phyloP scores from a whole-genome alignment of 2,329 filamentous ascomycete species.

The Acrocalymma vagum region DNA sequence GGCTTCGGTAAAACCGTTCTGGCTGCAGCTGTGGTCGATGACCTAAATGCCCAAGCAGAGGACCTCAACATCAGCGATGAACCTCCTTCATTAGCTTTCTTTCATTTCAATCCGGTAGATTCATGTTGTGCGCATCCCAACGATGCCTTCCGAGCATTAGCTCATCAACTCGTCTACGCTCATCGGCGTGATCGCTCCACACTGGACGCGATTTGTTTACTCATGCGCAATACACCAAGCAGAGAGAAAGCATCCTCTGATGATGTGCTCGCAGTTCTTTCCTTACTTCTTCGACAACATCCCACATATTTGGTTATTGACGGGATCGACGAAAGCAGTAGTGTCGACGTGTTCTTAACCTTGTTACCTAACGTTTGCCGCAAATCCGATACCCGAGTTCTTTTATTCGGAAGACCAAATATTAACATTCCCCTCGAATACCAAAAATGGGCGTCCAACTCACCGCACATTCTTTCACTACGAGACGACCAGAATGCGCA shows the following conservation, averaged over 20 bases:
- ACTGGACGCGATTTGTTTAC: slow-evolving; percentile 34
- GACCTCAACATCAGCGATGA: slow-evolving; percentile 32
- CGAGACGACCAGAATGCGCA: slow-evolving; percentile 20
- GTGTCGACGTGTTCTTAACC: slow-evolving; percentile 26
- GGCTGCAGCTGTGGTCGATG: slow-evolving; percentile 29
- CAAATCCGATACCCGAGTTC: slow-evolving; percentile 29
- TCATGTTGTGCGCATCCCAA: slow-evolving; percentile 23
- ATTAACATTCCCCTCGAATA: slow-evolving; percentile 36
- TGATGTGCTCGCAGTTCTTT: slow-evolving; percentile 32
- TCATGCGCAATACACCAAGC: slow-evolving; percentile 33
- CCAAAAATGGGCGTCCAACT: slow-evolving; percentile 37
- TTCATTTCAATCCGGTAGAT: slow-evolving; percentile 30
- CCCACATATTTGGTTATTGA: slow-evolving; percentile 41
- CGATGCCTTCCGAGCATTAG: slow-evolving; percentile 33
- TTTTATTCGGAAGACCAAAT: slow-evolving; percentile 35
- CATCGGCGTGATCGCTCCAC: slow-evolving; percentile 32
- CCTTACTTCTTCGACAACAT: slow-evolving; percentile 37
- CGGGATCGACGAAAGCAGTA: slow-evolving; percentile 36
- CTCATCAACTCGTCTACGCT: slow-evolving; percentile 32
- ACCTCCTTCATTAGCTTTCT: slow-evolving; percentile 30
- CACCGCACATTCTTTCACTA: slow-evolving; percentile 32
- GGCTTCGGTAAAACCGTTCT: slow-evolving; percentile 42
- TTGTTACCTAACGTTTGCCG: slow-evolving; percentile 31
- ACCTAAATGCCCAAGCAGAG: slow-evolving; percentile 27
- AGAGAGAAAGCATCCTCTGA: slow-evolving; percentile 34